Percentiles rank a stretch among this genome's conserved stretches.
These are phyloP conservation scores for Tremella mesenterica DNA, from an alignment of 768 basidiomycete genomes.

Conservation along the genomic window DNA sequence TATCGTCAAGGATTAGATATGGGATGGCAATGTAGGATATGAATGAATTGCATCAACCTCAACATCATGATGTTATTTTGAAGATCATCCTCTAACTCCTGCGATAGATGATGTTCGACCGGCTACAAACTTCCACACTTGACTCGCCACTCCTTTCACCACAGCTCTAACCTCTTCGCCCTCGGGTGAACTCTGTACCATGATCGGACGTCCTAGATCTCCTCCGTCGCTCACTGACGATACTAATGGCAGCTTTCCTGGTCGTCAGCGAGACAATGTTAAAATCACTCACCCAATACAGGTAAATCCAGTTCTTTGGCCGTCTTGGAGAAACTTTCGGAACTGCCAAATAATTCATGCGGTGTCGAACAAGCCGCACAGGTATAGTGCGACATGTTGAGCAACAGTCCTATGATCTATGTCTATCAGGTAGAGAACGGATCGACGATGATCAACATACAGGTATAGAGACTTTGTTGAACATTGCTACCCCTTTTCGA, in stretches of 20 bases:
- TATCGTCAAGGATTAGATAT: conserved; percentile 37
- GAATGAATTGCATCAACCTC: conserved; percentile 5
- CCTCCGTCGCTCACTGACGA: conserved; percentile 63
- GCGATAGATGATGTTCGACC: background rate
- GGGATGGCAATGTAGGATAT: conserved; percentile 11
- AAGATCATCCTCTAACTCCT: conserved; percentile 3
- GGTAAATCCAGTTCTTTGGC: conserved; percentile 55
- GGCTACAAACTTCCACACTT: conserved; percentile 31
- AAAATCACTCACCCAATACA: conserved; percentile 52
- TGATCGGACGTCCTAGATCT: conserved; percentile 54
- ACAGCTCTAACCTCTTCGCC: conserved; percentile 32
- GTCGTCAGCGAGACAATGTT: conserved; percentile 41
- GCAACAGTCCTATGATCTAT: conserved; percentile 74
- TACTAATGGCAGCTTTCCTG: conserved; percentile 64
- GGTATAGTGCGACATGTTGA: conserved; percentile 79
- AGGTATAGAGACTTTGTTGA: conserved; percentile 76
- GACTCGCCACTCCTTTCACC: conserved; percentile 28
- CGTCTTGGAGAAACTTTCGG: conserved; percentile 56
- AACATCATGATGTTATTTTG: no score
- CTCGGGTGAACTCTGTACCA: conserved; percentile 28
- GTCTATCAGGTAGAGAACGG: background rate
- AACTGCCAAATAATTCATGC: conserved; percentile 64
- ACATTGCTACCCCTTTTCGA: conserved; percentile 84
- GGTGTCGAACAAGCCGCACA: conserved; percentile 62
- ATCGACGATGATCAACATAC: conserved; percentile 46